These are phyloP conservation scores for Phialemonium atrogriseum DNA, from an alignment of 2,329 filamentous ascomycete genomes.

Conservation along the genomic window DNA sequence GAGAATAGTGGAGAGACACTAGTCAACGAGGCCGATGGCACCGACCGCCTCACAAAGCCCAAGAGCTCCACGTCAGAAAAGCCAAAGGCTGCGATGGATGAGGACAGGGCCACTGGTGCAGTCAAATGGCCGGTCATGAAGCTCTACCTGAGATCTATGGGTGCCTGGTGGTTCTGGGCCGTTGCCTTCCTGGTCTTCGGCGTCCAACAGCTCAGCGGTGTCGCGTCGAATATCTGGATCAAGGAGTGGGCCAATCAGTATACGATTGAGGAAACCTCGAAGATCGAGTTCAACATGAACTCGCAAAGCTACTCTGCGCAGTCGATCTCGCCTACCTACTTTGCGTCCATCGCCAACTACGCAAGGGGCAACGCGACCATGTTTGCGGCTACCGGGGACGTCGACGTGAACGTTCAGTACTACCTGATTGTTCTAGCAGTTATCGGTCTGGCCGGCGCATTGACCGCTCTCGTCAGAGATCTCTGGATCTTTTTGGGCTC, in stretches of 20 bases:
- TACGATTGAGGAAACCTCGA: conserved; percentile 29
- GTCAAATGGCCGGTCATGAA: conserved; percentile 82
- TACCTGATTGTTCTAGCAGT: conserved; percentile 77
- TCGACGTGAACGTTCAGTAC: conserved; percentile 71
- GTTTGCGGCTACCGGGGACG: conserved; percentile 23
- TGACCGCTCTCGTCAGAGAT: conserved; percentile 77
- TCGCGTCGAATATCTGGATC: conserved; percentile 92
- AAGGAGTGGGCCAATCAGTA: conserved; percentile 93
- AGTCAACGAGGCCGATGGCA: conserved; percentile 41
- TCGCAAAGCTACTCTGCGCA: conserved; percentile 26
- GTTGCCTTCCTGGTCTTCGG: conserved; percentile 67
- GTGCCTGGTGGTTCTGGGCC: conserved; percentile 93
- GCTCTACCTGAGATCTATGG: conserved; percentile 85
- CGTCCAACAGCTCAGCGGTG: conserved; percentile 74
- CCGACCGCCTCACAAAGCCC: conserved; percentile 34
- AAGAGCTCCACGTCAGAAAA: conserved; percentile 37
- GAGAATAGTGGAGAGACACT: conserved; percentile 51
- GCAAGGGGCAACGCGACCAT: conserved; percentile 28
- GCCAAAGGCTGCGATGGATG: conserved; percentile 55
- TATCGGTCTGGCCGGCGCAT: conserved; percentile 68
- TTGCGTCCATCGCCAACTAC: conserved; percentile 30
- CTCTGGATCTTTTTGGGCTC: conserved; percentile 89
- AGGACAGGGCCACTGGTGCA: conserved; percentile 75
- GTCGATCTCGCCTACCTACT: conserved; percentile 27
- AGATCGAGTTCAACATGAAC: conserved; percentile 23